Conservation (phyloP, 257 asterid species). For the Petunia secreta region DNA sequence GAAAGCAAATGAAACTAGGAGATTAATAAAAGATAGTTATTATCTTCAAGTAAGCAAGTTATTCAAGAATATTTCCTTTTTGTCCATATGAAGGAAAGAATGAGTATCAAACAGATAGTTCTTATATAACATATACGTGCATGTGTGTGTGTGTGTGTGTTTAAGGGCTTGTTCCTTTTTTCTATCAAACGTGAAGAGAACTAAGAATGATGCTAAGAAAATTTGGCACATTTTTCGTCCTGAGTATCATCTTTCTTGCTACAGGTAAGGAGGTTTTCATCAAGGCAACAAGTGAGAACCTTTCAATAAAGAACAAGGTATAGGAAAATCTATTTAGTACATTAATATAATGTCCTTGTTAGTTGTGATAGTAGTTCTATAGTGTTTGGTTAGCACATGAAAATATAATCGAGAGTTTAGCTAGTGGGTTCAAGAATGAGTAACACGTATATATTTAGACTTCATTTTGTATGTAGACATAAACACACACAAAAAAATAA, state of each 20-base stretch:
- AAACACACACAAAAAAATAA: too few relatives aligned
- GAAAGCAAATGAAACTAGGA: neutral
- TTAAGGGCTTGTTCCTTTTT: conserved; percentile 13
- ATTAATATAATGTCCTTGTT: too few relatives aligned
- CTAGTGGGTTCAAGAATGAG: too few relatives aligned
- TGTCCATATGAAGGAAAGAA: conserved; percentile 36
- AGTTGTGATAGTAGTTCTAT: too few relatives aligned
- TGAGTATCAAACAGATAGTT: neutral
- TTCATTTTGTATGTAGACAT: too few relatives aligned
- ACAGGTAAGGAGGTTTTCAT: conserved; percentile 25
- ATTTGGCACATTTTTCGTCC: conserved; percentile 6
- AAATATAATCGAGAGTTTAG: too few relatives aligned
- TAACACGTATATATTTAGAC: too few relatives aligned
- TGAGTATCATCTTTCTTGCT: conserved; percentile 25
- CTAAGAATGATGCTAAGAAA: neutral
- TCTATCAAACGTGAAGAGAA: neutral
- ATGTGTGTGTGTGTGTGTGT: neutral
- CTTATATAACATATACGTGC: neutral
- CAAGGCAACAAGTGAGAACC: conserved; percentile 24
- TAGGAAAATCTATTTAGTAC: too few relatives aligned
- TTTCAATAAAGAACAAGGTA: conserved; percentile 28
- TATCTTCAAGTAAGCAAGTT: conserved; percentile 12
- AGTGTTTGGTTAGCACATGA: too few relatives aligned
- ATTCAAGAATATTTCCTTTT: conserved; percentile 25
- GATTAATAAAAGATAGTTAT: neutral